Conservation (phyloP, 2,329 filamentous ascomycete species). For the Incumbomyces delicatus region DNA sequence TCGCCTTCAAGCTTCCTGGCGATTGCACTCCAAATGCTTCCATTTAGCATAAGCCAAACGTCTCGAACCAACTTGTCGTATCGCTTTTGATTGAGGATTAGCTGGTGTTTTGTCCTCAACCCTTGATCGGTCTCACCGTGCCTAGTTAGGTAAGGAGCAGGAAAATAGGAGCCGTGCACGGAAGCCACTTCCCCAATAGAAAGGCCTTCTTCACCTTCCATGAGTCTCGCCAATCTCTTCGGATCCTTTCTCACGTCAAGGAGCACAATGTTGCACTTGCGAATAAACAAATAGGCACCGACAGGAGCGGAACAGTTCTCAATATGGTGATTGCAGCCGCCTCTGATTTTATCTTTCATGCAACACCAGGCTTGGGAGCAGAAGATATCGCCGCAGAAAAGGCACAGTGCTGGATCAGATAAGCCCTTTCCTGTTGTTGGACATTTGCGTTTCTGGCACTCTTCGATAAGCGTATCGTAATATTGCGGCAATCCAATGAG, state of each 20-base stretch:
- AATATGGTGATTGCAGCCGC: conserved; percentile 87
- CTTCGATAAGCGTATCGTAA: conserved; percentile 86
- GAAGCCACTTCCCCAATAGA: not conserved
- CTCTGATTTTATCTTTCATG: conserved; percentile 56
- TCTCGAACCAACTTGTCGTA: conserved; percentile 82
- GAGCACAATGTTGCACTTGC: conserved; percentile 88
- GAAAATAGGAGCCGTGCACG: conserved; percentile 64
- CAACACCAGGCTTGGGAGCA: conserved; percentile 93
- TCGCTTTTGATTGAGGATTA: conserved; percentile 86
- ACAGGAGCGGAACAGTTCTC: conserved; percentile 43
- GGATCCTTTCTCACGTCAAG: conserved; percentile 45
- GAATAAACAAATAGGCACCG: conserved; percentile 92
- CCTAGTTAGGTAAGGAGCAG: conserved; percentile 87
- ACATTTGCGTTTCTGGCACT: conserved; percentile 73
- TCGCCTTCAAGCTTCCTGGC: conserved; percentile 85
- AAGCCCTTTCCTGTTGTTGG: conserved; percentile 86
- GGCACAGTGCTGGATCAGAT: conserved; percentile 79
- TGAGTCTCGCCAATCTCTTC: conserved; percentile 7
- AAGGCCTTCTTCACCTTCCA: conserved; percentile 5
- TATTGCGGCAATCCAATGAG: conserved; percentile 84
- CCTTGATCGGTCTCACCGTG: conserved; percentile 95
- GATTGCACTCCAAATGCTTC: conserved; percentile 81
- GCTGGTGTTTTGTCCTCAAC: conserved; percentile 72
- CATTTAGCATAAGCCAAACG: conserved; percentile 62
- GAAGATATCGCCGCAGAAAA: conserved; percentile 95